Conservation (phyloP, 371 early-diverging fungal genomes). For the Mucor saturninus region DNA sequence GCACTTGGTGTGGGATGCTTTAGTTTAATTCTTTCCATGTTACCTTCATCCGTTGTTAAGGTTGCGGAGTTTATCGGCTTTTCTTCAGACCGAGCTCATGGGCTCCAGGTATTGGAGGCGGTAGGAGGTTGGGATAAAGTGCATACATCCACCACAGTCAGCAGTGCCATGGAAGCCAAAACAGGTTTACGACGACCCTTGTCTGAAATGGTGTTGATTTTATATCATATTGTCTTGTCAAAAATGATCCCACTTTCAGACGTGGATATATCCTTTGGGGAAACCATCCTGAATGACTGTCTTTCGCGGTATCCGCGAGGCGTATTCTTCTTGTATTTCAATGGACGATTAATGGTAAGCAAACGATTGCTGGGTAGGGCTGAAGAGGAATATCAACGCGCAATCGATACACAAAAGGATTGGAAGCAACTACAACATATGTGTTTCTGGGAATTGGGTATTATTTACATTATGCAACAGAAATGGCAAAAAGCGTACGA, state of each 20-base stretch:
- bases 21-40: conserved; percentile 53
- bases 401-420: conserved; percentile 58
- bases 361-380: conserved; percentile 56
- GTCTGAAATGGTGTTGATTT: conserved; percentile 65
- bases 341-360: conserved; percentile 58
- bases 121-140: conserved; percentile 51
- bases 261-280: conserved; percentile 53
- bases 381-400: conserved; percentile 47
- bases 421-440: conserved; percentile 80
- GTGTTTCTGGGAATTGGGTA: conserved; percentile 77
- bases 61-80: conserved; percentile 77
- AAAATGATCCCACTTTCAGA: conserved; percentile 60
- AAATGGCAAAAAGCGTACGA: conserved; percentile 60
- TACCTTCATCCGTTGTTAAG: conserved; percentile 55
- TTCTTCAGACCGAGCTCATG: conserved; percentile 67
- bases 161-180: background rate
- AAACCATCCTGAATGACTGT: conserved; percentile 41
- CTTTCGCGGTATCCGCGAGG: conserved; percentile 58
- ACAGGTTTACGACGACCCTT: conserved; percentile 52
- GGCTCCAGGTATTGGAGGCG: conserved; percentile 63
- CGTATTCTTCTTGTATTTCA: conserved; percentile 69
- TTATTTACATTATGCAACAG: conserved; percentile 50
- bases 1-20: conserved; percentile 70
- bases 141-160: background rate
- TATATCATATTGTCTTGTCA: conserved; percentile 74